phyloP scores from a whole-genome alignment of 106 monocot species.

The Amphibolis antarctica region DNA sequence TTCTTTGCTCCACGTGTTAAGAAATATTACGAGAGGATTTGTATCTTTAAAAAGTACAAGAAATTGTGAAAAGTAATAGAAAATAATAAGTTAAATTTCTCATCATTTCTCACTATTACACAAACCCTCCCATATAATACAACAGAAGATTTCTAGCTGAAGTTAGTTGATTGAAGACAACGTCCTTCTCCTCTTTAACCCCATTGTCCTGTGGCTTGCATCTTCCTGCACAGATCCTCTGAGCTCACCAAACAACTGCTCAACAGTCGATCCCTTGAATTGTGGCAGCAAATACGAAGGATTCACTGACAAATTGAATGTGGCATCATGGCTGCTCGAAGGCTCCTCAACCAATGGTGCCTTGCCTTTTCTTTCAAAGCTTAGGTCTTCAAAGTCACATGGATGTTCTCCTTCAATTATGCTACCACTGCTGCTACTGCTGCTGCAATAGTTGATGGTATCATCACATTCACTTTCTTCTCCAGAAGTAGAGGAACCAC shows the following conservation, averaged over 20 bases:
- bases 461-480: neutral
- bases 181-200: constrained; percentile 4
- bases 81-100: no score
- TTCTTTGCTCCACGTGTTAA: no score
- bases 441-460: constrained; percentile 12
- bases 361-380: constrained; percentile 12
- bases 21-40: no score
- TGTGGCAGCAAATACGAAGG: neutral
- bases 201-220: neutral
- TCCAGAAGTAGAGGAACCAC: constrained; percentile 30
- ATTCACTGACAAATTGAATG: neutral
- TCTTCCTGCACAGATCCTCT: neutral
- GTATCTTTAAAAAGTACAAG: no score
- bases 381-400: constrained; percentile 5
- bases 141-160: no score
- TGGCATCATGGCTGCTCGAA: neutral
- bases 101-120: no score
- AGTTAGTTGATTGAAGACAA: neutral
- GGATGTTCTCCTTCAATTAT: neutral
- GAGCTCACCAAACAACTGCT: neutral
- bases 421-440: constrained; percentile 6
- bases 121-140: no score
- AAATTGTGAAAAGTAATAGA: no score
- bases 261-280: neutral
- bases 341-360: neutral